Percentiles rank a stretch among this genome's conserved stretches.
These are phyloP conservation scores for Cytospora mali DNA, from an alignment of 2,329 filamentous ascomycete genomes.

Conservation along the genomic window DNA sequence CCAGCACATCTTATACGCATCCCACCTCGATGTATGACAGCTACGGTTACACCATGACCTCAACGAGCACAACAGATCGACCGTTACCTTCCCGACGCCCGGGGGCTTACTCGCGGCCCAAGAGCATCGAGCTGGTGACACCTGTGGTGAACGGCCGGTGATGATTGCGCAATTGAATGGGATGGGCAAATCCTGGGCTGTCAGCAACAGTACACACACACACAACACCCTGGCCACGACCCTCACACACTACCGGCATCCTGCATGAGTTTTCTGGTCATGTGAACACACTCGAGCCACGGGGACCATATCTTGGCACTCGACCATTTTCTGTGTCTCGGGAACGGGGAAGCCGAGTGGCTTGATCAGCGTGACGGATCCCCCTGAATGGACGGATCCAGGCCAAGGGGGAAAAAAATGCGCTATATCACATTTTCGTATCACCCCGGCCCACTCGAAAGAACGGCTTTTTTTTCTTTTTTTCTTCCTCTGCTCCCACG, in stretches of 20 bases:
- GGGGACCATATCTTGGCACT: background rate
- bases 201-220: conserved; percentile 11
- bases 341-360: conserved; percentile 9
- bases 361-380: conserved; percentile 17
- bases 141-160: conserved; percentile 56
- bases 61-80: conserved; percentile 48
- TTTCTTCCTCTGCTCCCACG: conserved; percentile 11
- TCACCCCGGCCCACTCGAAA: conserved; percentile 9
- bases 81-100: conserved; percentile 60
- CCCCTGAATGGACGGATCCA: conserved; percentile 9
- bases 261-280: conserved; percentile 20
- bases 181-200: background rate
- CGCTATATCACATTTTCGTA: conserved; percentile 17
- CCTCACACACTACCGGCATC: conserved; percentile 12
- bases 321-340: conserved; percentile 1
- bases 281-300: conserved; percentile 18
- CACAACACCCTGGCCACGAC: background rate
- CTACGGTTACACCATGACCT: conserved; percentile 46
- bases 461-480: too few relatives aligned
- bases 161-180: background rate
- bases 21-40: conserved; percentile 49
- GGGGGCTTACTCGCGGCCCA: conserved; percentile 57
- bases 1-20: conserved; percentile 55
- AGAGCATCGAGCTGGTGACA: conserved; percentile 66
- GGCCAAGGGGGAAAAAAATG: conserved; percentile 1